Percentiles rank a stretch among this genome's conserved stretches.
phyloP scores from a whole-genome alignment of 441 rosid species.

The Pelargonium cotyledonis region DNA sequence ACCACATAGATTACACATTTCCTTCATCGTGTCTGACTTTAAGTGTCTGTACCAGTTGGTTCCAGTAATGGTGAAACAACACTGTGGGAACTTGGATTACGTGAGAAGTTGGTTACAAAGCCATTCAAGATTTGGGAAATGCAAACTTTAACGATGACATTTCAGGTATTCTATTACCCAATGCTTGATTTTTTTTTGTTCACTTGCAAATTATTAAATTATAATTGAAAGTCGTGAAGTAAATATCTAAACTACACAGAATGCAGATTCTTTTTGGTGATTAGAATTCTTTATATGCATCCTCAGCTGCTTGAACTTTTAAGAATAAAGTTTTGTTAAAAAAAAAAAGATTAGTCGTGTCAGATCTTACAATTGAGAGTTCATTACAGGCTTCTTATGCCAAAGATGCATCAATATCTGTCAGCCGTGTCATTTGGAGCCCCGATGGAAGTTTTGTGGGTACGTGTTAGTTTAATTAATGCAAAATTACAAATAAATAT shows the following conservation, averaged over 20 bases:
- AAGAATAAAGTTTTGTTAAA: not conserved
- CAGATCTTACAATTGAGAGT: slow-evolving; percentile 9
- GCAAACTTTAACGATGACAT: slow-evolving; percentile 37
- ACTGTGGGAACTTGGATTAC: slow-evolving; percentile 65
- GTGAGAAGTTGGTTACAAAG: slow-evolving; percentile 60
- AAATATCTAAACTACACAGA: not conserved
- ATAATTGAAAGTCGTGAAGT: not conserved
- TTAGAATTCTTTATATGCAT: not conserved
- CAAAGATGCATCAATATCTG: slow-evolving; percentile 50
- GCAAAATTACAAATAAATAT: not conserved
- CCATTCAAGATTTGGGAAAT: slow-evolving; percentile 73
- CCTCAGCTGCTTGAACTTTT: not conserved
- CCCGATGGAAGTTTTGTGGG: slow-evolving; percentile 81
- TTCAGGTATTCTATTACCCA: slow-evolving; percentile 47
- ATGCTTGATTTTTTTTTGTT: not conserved
- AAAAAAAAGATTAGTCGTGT: not conserved
- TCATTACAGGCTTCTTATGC: slow-evolving; percentile 49
- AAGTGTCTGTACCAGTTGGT: slow-evolving; percentile 56
- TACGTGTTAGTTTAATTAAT: slow-evolving; percentile 21
- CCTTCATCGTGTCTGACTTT: slow-evolving; percentile 21
- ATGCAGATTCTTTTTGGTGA: not conserved
- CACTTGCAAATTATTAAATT: not conserved
- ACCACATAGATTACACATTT: not conserved
- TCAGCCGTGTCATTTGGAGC: slow-evolving; percentile 85
- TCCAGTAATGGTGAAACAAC: slow-evolving; percentile 69